These are phyloP conservation scores for Lipomyces anomalus DNA, from an alignment of 805 yeast species.

Conservation along the genomic window DNA sequence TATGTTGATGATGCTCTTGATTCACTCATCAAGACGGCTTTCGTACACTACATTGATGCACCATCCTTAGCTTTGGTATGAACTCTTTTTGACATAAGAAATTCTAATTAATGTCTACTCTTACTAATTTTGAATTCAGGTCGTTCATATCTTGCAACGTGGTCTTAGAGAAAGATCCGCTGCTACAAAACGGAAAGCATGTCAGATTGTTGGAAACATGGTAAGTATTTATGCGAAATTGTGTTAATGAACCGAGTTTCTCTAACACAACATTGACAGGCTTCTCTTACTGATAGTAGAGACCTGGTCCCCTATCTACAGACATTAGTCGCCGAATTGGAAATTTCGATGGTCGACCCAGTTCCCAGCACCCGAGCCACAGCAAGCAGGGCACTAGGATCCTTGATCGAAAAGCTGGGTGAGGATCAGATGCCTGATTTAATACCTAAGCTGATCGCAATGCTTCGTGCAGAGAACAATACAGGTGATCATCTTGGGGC, in stretches of 20 bases:
- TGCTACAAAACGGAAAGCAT: constrained; percentile 81
- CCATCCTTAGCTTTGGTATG: constrained; percentile 87
- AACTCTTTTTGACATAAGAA: neutral
- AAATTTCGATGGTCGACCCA: constrained; percentile 95
- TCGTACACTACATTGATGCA: constrained; percentile 96
- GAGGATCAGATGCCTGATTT: constrained; percentile 92
- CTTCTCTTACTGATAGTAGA: constrained; percentile 82
- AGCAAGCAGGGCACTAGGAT: constrained; percentile 95
- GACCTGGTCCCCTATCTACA: constrained; percentile 82
- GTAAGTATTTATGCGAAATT: no score
- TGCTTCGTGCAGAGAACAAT: constrained; percentile 68
- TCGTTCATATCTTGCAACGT: constrained; percentile 84
- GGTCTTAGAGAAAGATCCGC: constrained; percentile 97
- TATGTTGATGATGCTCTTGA: constrained; percentile 84
- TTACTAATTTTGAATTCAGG: no score
- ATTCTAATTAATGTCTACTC: neutral
- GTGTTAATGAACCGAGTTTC: no score
- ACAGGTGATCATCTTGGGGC: constrained; percentile 94
- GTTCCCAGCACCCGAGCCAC: constrained; percentile 96
- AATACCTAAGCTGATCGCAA: constrained; percentile 69
- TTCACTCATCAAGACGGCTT: constrained; percentile 79
- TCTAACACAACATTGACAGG: no score
- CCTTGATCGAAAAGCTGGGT: constrained; percentile 91
- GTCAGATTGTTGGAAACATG: constrained; percentile 99
- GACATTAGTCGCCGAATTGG: constrained; percentile 72